Evolutionary conservation across 1,284 basidiomycete genomes (phyloP).

Genomic region (Inonotus obliquus): DNA sequence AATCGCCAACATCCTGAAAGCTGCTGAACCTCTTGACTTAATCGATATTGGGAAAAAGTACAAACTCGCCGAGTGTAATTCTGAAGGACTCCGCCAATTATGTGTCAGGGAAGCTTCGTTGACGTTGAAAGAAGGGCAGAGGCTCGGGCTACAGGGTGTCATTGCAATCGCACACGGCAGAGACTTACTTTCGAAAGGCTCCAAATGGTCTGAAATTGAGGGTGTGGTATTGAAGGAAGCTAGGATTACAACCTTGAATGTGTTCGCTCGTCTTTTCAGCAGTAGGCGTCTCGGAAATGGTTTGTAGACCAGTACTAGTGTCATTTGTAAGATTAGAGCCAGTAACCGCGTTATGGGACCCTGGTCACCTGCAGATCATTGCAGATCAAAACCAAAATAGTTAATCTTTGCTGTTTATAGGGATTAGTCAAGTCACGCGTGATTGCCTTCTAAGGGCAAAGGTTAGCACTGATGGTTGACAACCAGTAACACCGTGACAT

Average conservation of each 20-base stretch:
- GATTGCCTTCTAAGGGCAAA: too few relatives aligned
- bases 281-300: too few relatives aligned
- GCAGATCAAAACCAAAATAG: too few relatives aligned
- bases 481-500: too few relatives aligned
- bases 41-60: neutral
- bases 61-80: neutral
- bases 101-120: conserved; percentile 2
- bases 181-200: neutral
- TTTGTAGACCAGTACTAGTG: too few relatives aligned
- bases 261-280: neutral
- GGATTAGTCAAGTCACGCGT: too few relatives aligned
- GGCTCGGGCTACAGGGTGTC: conserved; percentile 2
- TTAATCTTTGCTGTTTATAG: too few relatives aligned
- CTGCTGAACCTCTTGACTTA: neutral
- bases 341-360: too few relatives aligned
- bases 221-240: neutral
- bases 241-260: neutral
- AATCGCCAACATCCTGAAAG: neutral
- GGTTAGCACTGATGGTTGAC: too few relatives aligned
- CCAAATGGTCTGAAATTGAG: neutral
- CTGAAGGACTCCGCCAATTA: neutral
- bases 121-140: conserved; percentile 3
- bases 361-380: too few relatives aligned
- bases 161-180: neutral
- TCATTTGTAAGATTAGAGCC: too few relatives aligned